Percentiles rank a stretch among this genome's conserved stretches.
Evolutionary conservation across 768 basidiomycete genomes (phyloP).

Genomic region (Suillus cothurnatus): DNA sequence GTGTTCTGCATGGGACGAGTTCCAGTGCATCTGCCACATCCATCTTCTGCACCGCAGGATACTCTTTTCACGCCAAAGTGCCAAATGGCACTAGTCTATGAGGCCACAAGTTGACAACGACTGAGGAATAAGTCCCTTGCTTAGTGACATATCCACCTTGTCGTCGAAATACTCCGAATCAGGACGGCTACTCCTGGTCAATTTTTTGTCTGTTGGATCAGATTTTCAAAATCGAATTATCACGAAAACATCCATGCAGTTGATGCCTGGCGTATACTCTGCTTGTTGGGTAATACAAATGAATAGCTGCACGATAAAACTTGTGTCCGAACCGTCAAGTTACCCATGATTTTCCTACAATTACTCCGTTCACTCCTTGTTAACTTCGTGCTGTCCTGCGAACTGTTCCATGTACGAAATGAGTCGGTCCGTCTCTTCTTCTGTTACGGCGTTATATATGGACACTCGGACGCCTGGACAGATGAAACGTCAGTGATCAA

Average conservation of each 20-base stretch:
- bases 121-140: neutral
- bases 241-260: constrained; percentile 1
- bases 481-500: neutral
- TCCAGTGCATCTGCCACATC: too few species aligned
- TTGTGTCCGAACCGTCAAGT: neutral
- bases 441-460: constrained; percentile 86
- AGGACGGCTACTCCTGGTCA: neutral
- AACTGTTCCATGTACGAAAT: constrained; percentile 65
- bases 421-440: constrained; percentile 66
- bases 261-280: constrained; percentile 1
- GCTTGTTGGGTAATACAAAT: neutral
- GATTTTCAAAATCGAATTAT: neutral
- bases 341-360: constrained; percentile 4
- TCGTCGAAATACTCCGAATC: neutral
- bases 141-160: neutral
- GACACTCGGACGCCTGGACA: constrained; percentile 74
- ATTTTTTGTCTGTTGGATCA: neutral
- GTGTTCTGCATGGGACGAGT: neutral
- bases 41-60: neutral
- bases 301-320: neutral
- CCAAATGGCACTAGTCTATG: neutral
- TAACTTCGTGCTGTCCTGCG: constrained; percentile 23
- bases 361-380: neutral
- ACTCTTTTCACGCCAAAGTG: neutral
- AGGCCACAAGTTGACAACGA: neutral